Evolutionary conservation across 2,329 filamentous ascomycete species (phyloP).

Genomic region (Periconia digitata): DNA sequence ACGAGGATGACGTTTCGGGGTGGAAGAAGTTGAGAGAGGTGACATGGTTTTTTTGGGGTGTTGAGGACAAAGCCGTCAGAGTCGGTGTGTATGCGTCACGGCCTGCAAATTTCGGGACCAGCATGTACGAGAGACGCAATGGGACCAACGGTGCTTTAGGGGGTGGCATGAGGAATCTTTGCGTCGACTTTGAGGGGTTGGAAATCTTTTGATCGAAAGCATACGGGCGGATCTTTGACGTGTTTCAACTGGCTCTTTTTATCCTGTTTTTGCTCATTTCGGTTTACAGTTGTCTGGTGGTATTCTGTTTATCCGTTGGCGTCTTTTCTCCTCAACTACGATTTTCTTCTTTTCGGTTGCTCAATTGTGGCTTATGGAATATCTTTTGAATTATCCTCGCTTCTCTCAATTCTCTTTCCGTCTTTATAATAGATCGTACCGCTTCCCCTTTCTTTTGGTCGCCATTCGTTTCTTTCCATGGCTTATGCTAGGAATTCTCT

Average conservation of each 20-base stretch:
- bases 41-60: conserved; percentile 63
- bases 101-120: conserved; percentile 51
- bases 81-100: conserved; percentile 62
- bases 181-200: conserved; percentile 46
- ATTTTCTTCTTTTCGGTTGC: neutral
- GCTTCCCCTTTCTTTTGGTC: too few relatives aligned
- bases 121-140: conserved; percentile 35
- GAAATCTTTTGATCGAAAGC: conserved; percentile 37
- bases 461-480: too few relatives aligned
- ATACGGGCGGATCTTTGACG: neutral
- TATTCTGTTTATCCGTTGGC: neutral
- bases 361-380: too few relatives aligned
- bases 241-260: too few relatives aligned
- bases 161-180: conserved; percentile 36
- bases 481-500: too few relatives aligned
- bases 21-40: conserved; percentile 63
- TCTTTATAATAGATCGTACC: too few relatives aligned
- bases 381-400: too few relatives aligned
- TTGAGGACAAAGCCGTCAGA: conserved; percentile 60
- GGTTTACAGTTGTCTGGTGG: neutral
- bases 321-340: neutral
- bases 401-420: too few relatives aligned
- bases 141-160: conserved; percentile 28
- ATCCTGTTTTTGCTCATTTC: too few relatives aligned
- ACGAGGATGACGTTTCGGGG: conserved; percentile 46